Evolutionary conservation across 176 grass and related monocot species (phyloP).

Genomic region (Ensete ventricosum): DNA sequence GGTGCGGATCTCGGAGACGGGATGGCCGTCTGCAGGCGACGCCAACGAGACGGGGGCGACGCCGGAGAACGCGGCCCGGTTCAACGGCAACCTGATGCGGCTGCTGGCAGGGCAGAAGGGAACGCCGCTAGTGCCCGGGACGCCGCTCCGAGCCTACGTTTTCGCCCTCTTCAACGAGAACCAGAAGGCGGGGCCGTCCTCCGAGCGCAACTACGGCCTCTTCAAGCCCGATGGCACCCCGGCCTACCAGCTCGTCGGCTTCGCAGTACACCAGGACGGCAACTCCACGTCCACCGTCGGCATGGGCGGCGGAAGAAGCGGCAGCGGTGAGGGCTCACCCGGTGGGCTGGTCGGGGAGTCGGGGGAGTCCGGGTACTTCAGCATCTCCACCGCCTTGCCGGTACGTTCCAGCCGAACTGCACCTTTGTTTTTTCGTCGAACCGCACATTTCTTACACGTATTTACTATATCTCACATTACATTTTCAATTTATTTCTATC

Average conservation of each 20-base stretch:
- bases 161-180: slow-evolving; percentile 5
- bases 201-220: slow-evolving; percentile 5
- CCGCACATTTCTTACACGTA: background rate
- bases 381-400: background rate
- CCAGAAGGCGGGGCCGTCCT: background rate
- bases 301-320: background rate
- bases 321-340: background rate
- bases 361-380: background rate
- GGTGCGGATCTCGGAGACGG: background rate
- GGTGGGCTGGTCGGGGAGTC: background rate
- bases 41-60: background rate
- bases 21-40: background rate
- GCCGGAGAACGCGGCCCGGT: background rate
- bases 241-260: background rate
- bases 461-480: too few species aligned
- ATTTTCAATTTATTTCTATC: too few species aligned
- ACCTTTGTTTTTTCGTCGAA: background rate
- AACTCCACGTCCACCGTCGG: background rate
- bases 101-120: background rate
- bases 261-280: background rate
- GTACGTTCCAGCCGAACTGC: background rate
- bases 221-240: slow-evolving; percentile 3
- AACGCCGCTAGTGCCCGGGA: background rate
- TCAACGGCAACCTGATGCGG: background rate
- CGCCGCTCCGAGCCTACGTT: background rate